These are phyloP conservation scores for Prinsepia uniflora DNA, from an alignment of 306 rosid species.

Conservation along the genomic window DNA sequence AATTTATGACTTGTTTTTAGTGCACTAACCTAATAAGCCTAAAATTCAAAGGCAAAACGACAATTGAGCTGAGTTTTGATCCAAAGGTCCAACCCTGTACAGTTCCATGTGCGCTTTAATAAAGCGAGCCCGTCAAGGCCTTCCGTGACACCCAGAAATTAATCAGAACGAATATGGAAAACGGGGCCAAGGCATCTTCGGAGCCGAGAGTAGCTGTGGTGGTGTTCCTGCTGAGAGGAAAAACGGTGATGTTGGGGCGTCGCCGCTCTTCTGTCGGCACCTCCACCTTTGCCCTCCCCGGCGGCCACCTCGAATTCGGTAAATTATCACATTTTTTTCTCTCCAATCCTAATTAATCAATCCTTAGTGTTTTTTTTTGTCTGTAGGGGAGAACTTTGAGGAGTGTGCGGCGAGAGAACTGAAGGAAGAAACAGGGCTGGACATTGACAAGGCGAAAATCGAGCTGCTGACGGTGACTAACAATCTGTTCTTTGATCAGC, in stretches of 20 bases:
- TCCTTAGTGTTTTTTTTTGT: not conserved
- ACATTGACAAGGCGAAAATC: conserved; percentile 18
- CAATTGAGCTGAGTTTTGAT: not conserved
- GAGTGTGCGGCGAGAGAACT: conserved; percentile 64
- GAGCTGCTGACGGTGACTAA: conserved; percentile 55
- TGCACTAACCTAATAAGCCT: no score
- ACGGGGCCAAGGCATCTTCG: not conserved
- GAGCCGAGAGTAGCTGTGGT: conserved; percentile 55
- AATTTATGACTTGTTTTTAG: no score
- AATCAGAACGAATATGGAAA: conserved; percentile 26
- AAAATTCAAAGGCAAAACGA: not conserved
- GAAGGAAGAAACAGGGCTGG: conserved; percentile 72
- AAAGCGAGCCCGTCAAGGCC: not conserved
- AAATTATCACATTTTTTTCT: not conserved
- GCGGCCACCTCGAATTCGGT: conserved; percentile 40
- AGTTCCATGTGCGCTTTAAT: not conserved
- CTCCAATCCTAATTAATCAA: not conserved
- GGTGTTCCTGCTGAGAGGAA: conserved; percentile 37
- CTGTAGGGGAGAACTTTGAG: conserved; percentile 62
- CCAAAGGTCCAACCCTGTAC: not conserved
- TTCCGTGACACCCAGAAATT: no score
- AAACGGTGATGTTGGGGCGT: conserved; percentile 24
- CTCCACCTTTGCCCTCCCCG: conserved; percentile 30
- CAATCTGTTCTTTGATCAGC: conserved; percentile 39
- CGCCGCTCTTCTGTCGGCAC: conserved; percentile 28